Evolutionary conservation across 1,284 basidiomycete genomes (phyloP), one percentile per base, ranked within the genome.

Genomic region (Laetiporus sulphureus): DNA sequence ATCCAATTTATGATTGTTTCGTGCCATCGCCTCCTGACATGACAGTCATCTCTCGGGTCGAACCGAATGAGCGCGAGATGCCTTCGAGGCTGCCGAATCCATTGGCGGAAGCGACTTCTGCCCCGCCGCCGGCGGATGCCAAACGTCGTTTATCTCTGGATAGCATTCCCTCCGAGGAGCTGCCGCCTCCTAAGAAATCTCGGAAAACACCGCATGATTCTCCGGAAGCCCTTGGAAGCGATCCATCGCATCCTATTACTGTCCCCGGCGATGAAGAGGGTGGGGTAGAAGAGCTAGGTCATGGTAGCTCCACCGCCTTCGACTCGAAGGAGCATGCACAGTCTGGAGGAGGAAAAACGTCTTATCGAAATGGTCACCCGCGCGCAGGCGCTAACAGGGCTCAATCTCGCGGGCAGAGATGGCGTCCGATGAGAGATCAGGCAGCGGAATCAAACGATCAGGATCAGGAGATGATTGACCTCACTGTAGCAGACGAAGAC

Each of bases 1-100:
- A 88, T 53, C 75, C 78, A 2, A 59, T 61, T 15, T 88, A 85
- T 51, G 70, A 75, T 22, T 88, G 85, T 52, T 60, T 64, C 44
- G 75, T 86, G 5, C 71, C 64, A 5, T 55, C 59, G 18, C 59
- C 62, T 30, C 74, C 76, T 6, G 59, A 66, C 7, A 58, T 69
- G 1, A 48, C 59, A 6, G 48, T 51, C 6, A 59, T 66, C 29
- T 50, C 49, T 10, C 54, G 47, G 25, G 8, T 13, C 25, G 8
- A 27, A 8, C 25, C 25, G 25, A 27, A 27, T 7, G 13, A 8
- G 7, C 25, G 25, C 25, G 7, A 8, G 25, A 27, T 13, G 13
- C 13, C 13, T 7, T 8, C 7, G 20, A 40, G 4, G 38, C 20
- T 24, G 15, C 30, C 25, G 13, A 7, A 27, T 27, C 25, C 25